These are phyloP conservation scores for Trichopus zeylanicus DNA, from an alignment of 116 monocot genomes.

Conservation along the genomic window DNA sequence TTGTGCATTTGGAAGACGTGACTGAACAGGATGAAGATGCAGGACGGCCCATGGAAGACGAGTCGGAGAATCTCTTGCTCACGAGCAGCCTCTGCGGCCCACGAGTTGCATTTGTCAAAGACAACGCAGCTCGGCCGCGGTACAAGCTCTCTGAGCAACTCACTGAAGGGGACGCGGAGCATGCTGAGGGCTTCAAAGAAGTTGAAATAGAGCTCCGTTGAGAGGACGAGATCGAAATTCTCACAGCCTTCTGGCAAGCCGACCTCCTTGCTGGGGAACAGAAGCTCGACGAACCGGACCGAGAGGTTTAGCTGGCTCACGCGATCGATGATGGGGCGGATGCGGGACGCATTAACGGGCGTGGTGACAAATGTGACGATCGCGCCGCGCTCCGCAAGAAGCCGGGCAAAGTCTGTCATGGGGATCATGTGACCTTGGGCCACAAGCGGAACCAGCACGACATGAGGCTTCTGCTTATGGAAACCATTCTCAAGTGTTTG, in stretches of 20 bases:
- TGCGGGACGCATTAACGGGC: slow-evolving; percentile 12
- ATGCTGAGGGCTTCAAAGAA: neutral
- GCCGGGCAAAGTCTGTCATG: slow-evolving; percentile 42
- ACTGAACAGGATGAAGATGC: too few relatives aligned
- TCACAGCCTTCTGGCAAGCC: slow-evolving; percentile 13
- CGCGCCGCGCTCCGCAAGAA: slow-evolving; percentile 34
- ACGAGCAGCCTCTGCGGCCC: too few relatives aligned
- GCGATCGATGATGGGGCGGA: slow-evolving; percentile 11
- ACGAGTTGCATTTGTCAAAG: too few relatives aligned
- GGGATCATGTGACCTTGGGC: slow-evolving; percentile 56
- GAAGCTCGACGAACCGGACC: slow-evolving; percentile 10
- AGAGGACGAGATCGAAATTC: slow-evolving; percentile 1
- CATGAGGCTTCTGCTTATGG: slow-evolving; percentile 12
- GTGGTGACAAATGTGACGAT: slow-evolving; percentile 12
- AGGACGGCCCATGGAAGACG: too few relatives aligned
- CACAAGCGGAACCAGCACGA: slow-evolving; percentile 44
- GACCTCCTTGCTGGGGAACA: slow-evolving; percentile 8
- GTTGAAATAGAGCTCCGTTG: neutral
- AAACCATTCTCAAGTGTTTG: too few relatives aligned
- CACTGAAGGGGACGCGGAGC: neutral
- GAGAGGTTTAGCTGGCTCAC: neutral
- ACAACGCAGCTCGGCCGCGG: too few relatives aligned
- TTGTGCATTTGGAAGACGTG: too few relatives aligned
- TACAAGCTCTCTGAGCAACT: neutral
- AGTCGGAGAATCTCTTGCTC: too few relatives aligned